Evolutionary conservation across 2,329 filamentous ascomycete species (phyloP), one percentile per base, ranked within the genome.

Genomic region (Claviceps sp.): DNA sequence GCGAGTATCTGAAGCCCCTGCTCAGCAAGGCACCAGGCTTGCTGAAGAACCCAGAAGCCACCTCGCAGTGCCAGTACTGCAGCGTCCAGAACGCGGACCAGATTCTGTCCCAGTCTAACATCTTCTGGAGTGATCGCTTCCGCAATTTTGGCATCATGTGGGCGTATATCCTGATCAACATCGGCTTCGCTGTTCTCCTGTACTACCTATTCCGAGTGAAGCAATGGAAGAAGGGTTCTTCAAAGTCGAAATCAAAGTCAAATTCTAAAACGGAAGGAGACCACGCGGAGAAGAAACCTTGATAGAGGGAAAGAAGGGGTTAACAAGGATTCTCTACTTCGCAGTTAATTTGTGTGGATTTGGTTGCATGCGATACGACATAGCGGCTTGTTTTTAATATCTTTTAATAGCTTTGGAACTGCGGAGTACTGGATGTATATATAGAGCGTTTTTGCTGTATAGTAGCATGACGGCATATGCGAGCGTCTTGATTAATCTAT

Each of bases 101-200:
- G 63, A 87, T 65, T 49, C 61, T 82, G 0, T 65, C 68, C 2
- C 64, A 60, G 0, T 71, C 70, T 1, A 56, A 64, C 8, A 77
- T 83, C 42, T 66, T 62, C 22, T 83, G 75, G 57, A 59, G 53
- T 3, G 72, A 83, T 50, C 61, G 79, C 2, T 87, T 83, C 83
- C 72, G 83, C 52, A 85, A 88, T 61, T 86, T 80, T 53, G 85
- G 83, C 1, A 71, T 88, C 42, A 68, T 87, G 59, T 87, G 81
- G 77, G 80, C 71, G 0, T 88, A 77, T 58, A 75, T 87, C 40
- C 54, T 67, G 0, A 84, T 86, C 64, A 85, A 87, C 58, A 73
- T 85, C 40, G 64, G 66, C 40, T 67, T 74, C 2, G 80, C 82
- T 0, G 68, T 85, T 2, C 55, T 71, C 11, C 64, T 82, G 1